A percentile compares a stretch with the other conserved stretches of the same genome.
Conservation (phyloP, 495 filamentous ascomycete species). For the Cercophora newfieldiana region DNA sequence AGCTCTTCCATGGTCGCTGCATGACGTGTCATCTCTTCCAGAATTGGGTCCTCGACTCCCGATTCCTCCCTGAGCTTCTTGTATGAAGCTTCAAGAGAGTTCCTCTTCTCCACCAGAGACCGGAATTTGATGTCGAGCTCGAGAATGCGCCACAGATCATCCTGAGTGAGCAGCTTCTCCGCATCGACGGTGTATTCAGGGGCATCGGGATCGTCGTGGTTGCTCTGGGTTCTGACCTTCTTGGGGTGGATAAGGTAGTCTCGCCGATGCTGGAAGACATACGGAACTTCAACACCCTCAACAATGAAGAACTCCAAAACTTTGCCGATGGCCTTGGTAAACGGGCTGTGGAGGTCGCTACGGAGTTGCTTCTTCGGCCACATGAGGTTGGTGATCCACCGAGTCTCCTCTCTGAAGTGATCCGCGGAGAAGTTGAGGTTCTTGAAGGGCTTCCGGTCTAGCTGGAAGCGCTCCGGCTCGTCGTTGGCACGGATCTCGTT, state of each 20-base stretch:
- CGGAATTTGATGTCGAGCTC: slow-evolving; percentile 94
- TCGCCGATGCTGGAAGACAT: slow-evolving; percentile 96
- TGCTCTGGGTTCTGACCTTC: slow-evolving; percentile 63
- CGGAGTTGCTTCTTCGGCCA: slow-evolving; percentile 77
- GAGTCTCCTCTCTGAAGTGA: slow-evolving; percentile 81
- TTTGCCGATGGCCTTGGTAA: slow-evolving; percentile 83
- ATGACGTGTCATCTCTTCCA: slow-evolving; percentile 75
- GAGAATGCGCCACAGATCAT: slow-evolving; percentile 90
- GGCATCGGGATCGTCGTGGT: slow-evolving; percentile 56
- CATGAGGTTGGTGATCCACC: slow-evolving; percentile 87
- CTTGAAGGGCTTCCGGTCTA: slow-evolving; percentile 84
- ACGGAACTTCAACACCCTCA: slow-evolving; percentile 92
- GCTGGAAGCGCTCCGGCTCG: slow-evolving; percentile 90
- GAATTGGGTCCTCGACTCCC: slow-evolving; percentile 58
- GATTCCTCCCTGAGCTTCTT: slow-evolving; percentile 63
- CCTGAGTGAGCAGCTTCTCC: slow-evolving; percentile 87
- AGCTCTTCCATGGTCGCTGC: slow-evolving; percentile 87
- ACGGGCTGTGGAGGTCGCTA: slow-evolving; percentile 70
- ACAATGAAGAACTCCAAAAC: slow-evolving; percentile 93
- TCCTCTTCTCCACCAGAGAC: slow-evolving; percentile 85
- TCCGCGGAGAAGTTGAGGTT: slow-evolving; percentile 73
- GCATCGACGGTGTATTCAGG: slow-evolving; percentile 72
- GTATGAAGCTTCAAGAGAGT: slow-evolving; percentile 73
- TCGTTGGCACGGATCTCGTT: slow-evolving; percentile 83
- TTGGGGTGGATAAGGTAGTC: slow-evolving; percentile 95